Evolutionary conservation across 2,329 filamentous ascomycete genomes (phyloP).

Genomic region (Sporothrix mexicana): DNA sequence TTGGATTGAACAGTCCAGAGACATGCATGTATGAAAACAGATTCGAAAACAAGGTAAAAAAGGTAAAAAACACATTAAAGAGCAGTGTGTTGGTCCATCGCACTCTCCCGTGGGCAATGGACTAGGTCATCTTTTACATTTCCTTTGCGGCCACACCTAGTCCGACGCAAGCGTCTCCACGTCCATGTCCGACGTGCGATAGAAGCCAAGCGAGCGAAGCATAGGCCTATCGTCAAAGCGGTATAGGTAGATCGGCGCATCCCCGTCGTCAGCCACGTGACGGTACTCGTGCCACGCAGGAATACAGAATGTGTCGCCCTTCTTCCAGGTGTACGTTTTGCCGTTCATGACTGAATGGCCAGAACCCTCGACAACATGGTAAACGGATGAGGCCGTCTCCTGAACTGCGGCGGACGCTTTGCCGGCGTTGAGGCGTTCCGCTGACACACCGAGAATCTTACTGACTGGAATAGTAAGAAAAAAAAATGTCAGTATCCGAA

Average conservation of each 20-base stretch:
- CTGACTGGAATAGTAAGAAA: conserved; percentile 45
- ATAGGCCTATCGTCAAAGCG: conserved; percentile 62
- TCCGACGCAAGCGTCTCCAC: conserved; percentile 47
- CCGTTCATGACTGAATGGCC: conserved; percentile 51
- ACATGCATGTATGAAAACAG: no score
- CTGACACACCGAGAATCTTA: conserved; percentile 54
- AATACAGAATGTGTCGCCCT: conserved; percentile 61
- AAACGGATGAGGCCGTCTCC: conserved; percentile 60
- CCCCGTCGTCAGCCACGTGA: conserved; percentile 49
- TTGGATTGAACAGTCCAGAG: no score
- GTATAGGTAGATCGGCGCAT: conserved; percentile 54
- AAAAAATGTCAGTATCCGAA: neutral
- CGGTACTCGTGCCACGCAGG: conserved; percentile 58
- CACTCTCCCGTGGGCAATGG: no score
- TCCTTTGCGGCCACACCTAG: conserved; percentile 7
- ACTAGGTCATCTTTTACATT: neutral
- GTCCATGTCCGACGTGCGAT: conserved; percentile 50
- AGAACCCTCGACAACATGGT: conserved; percentile 57
- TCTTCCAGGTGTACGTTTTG: conserved; percentile 50
- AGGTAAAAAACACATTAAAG: no score
- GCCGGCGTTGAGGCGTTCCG: conserved; percentile 51
- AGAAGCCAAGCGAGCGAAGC: conserved; percentile 58
- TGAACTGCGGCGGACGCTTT: conserved; percentile 47
- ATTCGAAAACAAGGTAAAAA: no score
- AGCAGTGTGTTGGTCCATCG: no score